These are phyloP conservation scores for Candida chilensis DNA, from an alignment of 805 yeast genomes.

Conservation along the genomic window DNA sequence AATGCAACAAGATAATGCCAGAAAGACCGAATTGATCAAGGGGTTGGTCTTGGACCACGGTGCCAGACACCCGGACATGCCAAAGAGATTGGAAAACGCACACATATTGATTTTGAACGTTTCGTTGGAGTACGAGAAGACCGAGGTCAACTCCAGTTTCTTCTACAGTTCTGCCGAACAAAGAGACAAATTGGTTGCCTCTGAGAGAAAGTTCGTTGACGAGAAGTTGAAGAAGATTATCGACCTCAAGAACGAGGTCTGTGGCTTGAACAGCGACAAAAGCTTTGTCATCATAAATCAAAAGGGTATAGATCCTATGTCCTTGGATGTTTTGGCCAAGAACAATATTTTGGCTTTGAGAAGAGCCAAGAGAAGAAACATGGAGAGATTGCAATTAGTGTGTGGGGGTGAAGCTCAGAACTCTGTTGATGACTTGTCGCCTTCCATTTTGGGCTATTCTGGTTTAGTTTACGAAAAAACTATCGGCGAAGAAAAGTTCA, in stretches of 20 bases:
- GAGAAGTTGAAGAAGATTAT: slow-evolving; percentile 86
- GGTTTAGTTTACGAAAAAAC: slow-evolving; percentile 89
- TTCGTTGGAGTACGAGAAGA: slow-evolving; percentile 92
- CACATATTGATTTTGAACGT: slow-evolving; percentile 83
- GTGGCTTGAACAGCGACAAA: slow-evolving; percentile 60
- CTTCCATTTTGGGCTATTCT: slow-evolving; percentile 75
- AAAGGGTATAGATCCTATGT: slow-evolving; percentile 98
- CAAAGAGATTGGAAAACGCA: slow-evolving; percentile 77
- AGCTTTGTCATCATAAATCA: slow-evolving; percentile 94
- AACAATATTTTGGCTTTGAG: slow-evolving; percentile 90
- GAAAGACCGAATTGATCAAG: slow-evolving; percentile 72
- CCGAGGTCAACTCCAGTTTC: slow-evolving; percentile 94
- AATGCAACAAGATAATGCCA: slow-evolving; percentile 88
- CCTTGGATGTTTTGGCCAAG: slow-evolving; percentile 87
- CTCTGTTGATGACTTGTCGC: slow-evolving; percentile 86
- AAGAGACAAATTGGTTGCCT: slow-evolving; percentile 86
- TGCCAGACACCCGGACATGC: slow-evolving; percentile 99
- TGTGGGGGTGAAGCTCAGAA: slow-evolving; percentile 98
- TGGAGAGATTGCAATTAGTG: slow-evolving; percentile 95
- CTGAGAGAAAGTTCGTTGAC: slow-evolving; percentile 91
- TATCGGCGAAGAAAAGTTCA: slow-evolving; percentile 95
- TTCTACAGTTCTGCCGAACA: slow-evolving; percentile 93
- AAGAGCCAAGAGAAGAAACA: slow-evolving; percentile 97
- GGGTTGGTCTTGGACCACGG: slow-evolving; percentile 97
- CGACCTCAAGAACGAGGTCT: slow-evolving; percentile 87